Base-by-base conservation (phyloP, 2,329 filamentous ascomycete species). In the Neofusicoccum kwambonambiense region DNA sequence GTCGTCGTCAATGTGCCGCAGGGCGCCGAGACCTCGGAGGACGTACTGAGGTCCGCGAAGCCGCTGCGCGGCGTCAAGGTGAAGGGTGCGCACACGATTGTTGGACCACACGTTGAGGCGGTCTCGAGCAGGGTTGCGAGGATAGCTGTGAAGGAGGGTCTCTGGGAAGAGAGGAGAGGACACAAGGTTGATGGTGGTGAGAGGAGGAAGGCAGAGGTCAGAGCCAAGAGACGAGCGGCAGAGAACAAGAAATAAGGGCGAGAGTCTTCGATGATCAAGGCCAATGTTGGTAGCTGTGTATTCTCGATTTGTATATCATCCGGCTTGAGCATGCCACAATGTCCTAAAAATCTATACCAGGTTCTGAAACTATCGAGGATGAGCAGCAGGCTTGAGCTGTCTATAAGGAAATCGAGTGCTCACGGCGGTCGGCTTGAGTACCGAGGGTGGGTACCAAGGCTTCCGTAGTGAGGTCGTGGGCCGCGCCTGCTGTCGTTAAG, bases 181-280 rank as follows among this genome's bases (percentile, higher is more conserved):
- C 87, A 88, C 73, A 98, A 98, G 88, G 89, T 99, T 70, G 93
- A 98, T 79, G 95, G 95, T 74, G 95, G 95, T 83, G 95, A 99
- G 84, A 89, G 95, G 77, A 87, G 95, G 78, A 88, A 86, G 77
- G 91, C 90, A 15, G 90, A 96, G 81, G 89, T 97, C 61, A 85
- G 91, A 72, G 92, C 93, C 71, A 97, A 96, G 88, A 90, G 88
- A 80, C 86, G 90, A 69, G 88, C 90, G 60, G 88, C 88, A 41
- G 91, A 93, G 81, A 89, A 91, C 70, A 91, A 89, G 78, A 92
- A 91, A 41, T 65, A 39, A 56, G 9, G 22, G 39, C 19, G 4
- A 22, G 51, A 37, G 17, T 56, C 15, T 39, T 34, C 22, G 3
- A 12, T 4, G 37, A 17, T 19, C 19, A 41, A 19, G 13, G 49